Evolutionary conservation across 2,329 filamentous ascomycete genomes (phyloP), one percentile per base, ranked within the genome.

Genomic region (Clathrospora elynae): DNA sequence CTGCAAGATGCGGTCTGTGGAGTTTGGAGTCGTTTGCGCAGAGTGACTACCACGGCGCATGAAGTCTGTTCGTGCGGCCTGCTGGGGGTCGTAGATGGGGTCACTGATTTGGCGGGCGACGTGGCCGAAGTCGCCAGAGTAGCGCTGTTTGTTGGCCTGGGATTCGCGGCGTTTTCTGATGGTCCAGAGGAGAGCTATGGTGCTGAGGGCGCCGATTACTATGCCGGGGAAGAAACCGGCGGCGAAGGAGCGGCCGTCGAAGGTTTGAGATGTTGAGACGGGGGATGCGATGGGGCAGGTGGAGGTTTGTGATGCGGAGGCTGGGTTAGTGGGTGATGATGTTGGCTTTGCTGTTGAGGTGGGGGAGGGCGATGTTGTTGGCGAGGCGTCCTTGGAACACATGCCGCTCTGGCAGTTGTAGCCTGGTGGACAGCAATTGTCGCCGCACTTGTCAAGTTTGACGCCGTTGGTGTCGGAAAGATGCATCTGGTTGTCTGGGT

Each of bases 391-490:
- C 11, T 70, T 49, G 8, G 74, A 63, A 57, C 86, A 90, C 35
- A 68, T 66, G 28, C 71, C 71, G 37, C 62, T 64, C 23, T 77
- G 68, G 70, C 87, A 91, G 1, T 73, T 71, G 70, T 85, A 90
- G 2, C 87, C 87, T 66, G 85, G 84, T 0, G 87, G 87, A 62
- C 87, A 91, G 69, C 87, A 91, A 39, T 55, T 67, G 12, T 57
- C 64, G 10, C 79, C 84, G 56, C 87, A 90, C 13, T 70, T 75
- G 2, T 72, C 68, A 10, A 90, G 73, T 8, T 73, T 70, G 7
- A 78, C 42, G 13, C 56, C 75, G 12, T 75, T 74, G 19, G 87
- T 79, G 6, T 82, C 77, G 7, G 80, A 82, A 0, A 87, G 86
- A 70, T 89, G 87, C 57, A 90, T 73, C 18, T 79, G 74, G 20